phyloP scores from a whole-genome alignment of 208 protist species.

The Trypanosoma avium region DNA sequence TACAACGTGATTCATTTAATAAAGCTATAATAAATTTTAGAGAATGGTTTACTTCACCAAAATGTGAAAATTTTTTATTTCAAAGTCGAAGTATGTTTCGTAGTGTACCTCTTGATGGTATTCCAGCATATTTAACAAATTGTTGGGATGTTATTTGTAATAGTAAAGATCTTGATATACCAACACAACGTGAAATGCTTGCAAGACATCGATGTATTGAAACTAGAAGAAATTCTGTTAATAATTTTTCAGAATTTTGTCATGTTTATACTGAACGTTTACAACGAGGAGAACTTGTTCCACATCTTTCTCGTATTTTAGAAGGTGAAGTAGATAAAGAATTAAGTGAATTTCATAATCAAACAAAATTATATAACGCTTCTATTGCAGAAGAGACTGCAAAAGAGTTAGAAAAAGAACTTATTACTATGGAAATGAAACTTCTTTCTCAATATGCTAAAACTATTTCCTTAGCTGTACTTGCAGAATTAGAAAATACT shows the following conservation, averaged over 20 bases:
- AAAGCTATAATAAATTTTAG: constrained; percentile 44
- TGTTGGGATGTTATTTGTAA: constrained; percentile 93
- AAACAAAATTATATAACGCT: constrained; percentile 71
- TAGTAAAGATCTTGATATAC: constrained; percentile 97
- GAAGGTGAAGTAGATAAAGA: constrained; percentile 53
- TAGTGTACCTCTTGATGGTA: constrained; percentile 81
- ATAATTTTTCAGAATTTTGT: constrained; percentile 50
- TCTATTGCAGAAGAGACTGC: constrained; percentile 41
- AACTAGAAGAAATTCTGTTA: constrained; percentile 54
- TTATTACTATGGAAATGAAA: constrained; percentile 47
- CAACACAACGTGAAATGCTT: constrained; percentile 96
- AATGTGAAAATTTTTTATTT: constrained; percentile 67
- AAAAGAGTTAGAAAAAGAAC: constrained; percentile 51
- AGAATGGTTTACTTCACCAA: constrained; percentile 54
- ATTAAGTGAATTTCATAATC: constrained; percentile 40
- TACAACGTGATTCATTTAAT: constrained; percentile 71
- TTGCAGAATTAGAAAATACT: constrained; percentile 45
- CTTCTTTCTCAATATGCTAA: constrained; percentile 58
- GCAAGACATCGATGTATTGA: constrained; percentile 94
- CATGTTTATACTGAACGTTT: constrained; percentile 54
- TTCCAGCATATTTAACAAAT: constrained; percentile 77
- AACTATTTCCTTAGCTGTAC: constrained; percentile 48
- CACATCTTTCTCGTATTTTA: constrained; percentile 51
- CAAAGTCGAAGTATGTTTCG: constrained; percentile 69
- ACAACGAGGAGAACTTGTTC: constrained; percentile 56